A percentile compares a stretch with the other conserved stretches of the same genome.
Evolutionary conservation across 2,329 filamentous ascomycete genomes (phyloP).

Genomic region (Nigrospora sphaerica): DNA sequence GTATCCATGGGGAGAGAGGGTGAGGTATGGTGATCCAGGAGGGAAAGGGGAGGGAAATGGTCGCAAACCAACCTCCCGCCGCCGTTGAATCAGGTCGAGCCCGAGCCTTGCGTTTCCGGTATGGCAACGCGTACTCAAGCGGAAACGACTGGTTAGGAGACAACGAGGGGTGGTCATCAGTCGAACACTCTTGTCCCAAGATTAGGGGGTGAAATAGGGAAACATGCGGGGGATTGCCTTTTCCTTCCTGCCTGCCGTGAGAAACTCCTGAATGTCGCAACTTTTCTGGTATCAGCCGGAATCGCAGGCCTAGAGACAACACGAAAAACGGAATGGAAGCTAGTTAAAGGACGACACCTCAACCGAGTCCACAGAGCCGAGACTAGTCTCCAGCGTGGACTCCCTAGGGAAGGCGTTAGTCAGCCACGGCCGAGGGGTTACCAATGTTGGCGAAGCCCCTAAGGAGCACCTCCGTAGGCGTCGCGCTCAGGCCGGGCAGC

Average conservation of each 20-base stretch:
- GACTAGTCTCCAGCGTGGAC: conserved; percentile 7
- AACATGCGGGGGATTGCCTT: conserved; percentile 23
- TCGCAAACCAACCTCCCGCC: not conserved
- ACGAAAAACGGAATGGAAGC: conserved; percentile 13
- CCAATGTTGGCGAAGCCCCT: conserved; percentile 5
- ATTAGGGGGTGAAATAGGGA: conserved; percentile 11
- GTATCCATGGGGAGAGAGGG: conserved; percentile 19
- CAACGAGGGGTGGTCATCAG: too few species aligned
- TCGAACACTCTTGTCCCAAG: conserved; percentile 1
- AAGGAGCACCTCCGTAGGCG: conserved; percentile 32
- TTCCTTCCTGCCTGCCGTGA: conserved; percentile 25
- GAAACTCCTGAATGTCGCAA: conserved; percentile 21
- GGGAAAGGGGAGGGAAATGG: conserved; percentile 1
- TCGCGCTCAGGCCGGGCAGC: conserved; percentile 34
- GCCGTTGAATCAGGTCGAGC: not conserved
- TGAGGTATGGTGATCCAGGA: conserved; percentile 17
- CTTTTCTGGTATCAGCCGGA: conserved; percentile 21
- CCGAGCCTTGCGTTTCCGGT: not conserved
- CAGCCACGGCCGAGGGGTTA: too few species aligned
- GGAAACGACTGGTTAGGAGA: too few species aligned
- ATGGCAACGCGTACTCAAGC: not conserved
- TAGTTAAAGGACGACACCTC: conserved; percentile 11
- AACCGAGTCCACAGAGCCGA: conserved; percentile 1
- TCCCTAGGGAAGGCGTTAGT: conserved; percentile 6
- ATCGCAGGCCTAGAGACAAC: conserved; percentile 18